Base-by-base conservation (phyloP, 345 rosid genomes). In the Combretum micranthum region DNA sequence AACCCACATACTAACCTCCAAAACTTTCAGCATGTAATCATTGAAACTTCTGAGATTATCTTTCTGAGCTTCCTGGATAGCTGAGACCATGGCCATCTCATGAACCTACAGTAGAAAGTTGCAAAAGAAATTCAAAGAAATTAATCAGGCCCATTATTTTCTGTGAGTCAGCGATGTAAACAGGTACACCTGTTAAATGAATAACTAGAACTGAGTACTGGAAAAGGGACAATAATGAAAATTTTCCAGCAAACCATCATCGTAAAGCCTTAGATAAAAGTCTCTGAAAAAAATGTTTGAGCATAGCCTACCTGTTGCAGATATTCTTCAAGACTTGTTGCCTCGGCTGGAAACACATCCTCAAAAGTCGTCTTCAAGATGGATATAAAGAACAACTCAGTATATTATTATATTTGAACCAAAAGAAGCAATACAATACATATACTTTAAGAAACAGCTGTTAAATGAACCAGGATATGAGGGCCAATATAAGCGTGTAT, bases 341-440 rank as follows among this genome's bases (percentile, higher is more conserved):
- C 97, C 74, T 93, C 99, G 25, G 90, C 90, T 15, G 99, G 96
- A 75, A 93, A 89, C 46, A 89, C 99, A 78, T 93, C 99, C 75
- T 93, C 99, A 63, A 89, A 93, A 42, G 96, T 83, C 13, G 96
- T 82, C 99, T 93, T 47, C 47, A 64, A 57, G 26, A n/a, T n/a
- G 61, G 58, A 50, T 39, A 42, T 52, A 13, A 17, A n/a, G 18
- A 20, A 48, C 15, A 17, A 60, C 26, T 15, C 47, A 42, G 42
- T 50, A 52, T 0, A 16, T 18, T 51, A 47, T 23, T 13, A 46
- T 20, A 44, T 59, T 1, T 62, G 32, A 65, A 59, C 23, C 15
- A 3, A 44, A 25, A 23, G 48, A 61, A 26, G 12, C 16, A 63
- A 53, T 18, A 7, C 9, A 32, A 12, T 22, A 10, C 18, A 57